Base-by-base conservation (phyloP, 2,329 filamentous ascomycete species). In the Sarocladium brachiariae region DNA sequence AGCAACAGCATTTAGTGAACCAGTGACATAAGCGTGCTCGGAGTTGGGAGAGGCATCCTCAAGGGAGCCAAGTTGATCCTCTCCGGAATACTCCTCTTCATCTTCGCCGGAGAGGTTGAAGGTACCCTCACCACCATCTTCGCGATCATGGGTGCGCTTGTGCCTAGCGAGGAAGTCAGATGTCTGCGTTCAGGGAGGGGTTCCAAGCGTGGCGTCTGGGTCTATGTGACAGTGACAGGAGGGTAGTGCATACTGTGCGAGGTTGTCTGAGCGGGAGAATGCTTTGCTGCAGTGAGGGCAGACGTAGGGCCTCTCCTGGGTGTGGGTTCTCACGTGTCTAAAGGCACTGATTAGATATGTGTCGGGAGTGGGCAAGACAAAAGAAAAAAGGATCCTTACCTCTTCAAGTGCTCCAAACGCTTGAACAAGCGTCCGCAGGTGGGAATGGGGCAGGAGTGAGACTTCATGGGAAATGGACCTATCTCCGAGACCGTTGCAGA, bases 301-400 rank as follows among this genome's bases (percentile, higher is more conserved):
- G 66, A 95, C 86, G 72, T 99, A 99, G 61, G 93, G 93, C 73
- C 92, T 89, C 77, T 99, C 93, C 78, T 99, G 93, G 51, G 93
- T 99, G 78, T 99, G 93, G 64, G 93, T 99, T 73, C 93, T 88
- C 70, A 99, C 93, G 75, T 99, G 93, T 79, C 91, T 95, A 80
- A 67, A 30, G 75, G 66, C 64, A 59, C 65, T 49, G 31, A 49
- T 49, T 49, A 49, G 46, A 49, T 49, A 49, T 65, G 59, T 60
- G 52, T 41, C 52, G 52, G 55, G 16, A 48, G n/a, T 13, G 25
- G 33, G 49, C n/a, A 31, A 7, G 60, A 67, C 61, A 68, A 70
- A 63, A 57, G 58, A 68, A 70, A 66, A 57, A 65, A 62, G 61
- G 58, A 63, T 64, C 76, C 87, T 83, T 89, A 95, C 89, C 92